Conservation (phyloP, 176 grass and related monocot species). For the Ananas comosus region DNA sequence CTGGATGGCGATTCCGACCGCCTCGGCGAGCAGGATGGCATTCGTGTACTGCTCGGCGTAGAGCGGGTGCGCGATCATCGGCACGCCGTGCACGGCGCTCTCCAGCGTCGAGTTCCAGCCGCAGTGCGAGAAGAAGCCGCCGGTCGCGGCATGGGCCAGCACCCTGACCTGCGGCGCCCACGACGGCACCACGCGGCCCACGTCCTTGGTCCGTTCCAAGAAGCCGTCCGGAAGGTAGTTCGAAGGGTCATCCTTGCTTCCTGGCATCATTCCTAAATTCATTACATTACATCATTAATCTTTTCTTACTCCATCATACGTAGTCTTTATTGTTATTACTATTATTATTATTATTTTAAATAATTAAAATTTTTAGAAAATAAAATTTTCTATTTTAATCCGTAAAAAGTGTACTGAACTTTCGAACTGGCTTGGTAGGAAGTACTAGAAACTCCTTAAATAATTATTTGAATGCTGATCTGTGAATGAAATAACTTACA, state of each 20-base stretch:
- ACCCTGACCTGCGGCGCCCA: slow-evolving; percentile 74
- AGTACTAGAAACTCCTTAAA: too few species aligned
- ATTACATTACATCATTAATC: too few species aligned
- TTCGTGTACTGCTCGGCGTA: slow-evolving; percentile 37
- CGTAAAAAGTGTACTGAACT: too few species aligned
- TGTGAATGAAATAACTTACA: too few species aligned
- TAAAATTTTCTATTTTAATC: too few species aligned
- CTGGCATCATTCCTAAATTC: too few species aligned
- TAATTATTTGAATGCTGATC: too few species aligned
- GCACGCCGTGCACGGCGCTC: slow-evolving; percentile 18
- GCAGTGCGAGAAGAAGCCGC: slow-evolving; percentile 61
- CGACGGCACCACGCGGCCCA: slow-evolving; percentile 33
- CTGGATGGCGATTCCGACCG: slow-evolving; percentile 11
- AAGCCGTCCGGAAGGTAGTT: slow-evolving; percentile 42
- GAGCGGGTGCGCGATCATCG: slow-evolving; percentile 36
- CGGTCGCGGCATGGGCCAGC: slow-evolving; percentile 31
- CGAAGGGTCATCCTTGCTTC: slow-evolving; percentile 23
- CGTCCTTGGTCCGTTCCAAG: slow-evolving; percentile 18
- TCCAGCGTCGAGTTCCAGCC: slow-evolving; percentile 81
- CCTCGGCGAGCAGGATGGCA: slow-evolving; percentile 20
- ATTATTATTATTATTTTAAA: too few species aligned
- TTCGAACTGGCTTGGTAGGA: too few species aligned
- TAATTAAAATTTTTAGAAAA: too few species aligned
- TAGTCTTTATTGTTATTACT: too few species aligned
- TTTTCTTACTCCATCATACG: too few species aligned